Percentiles rank a stretch among this genome's conserved stretches.
These are phyloP conservation scores for Centaurea solstitialis DNA, from an alignment of 129 eudicot genomes.

Conservation along the genomic window DNA sequence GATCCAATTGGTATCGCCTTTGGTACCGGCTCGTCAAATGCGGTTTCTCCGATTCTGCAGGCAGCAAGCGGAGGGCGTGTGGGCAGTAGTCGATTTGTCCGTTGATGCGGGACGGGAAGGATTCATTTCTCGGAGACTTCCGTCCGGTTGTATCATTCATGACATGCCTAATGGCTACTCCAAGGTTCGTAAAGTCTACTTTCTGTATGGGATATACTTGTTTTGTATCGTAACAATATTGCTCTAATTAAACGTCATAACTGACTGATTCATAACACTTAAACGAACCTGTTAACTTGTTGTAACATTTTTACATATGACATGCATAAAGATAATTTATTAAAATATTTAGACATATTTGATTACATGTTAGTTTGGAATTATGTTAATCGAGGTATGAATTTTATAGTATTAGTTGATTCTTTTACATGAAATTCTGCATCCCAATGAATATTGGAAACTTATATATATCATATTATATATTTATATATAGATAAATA, in stretches of 20 bases:
- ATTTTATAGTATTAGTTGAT: constrained; percentile 24
- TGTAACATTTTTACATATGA: background rate
- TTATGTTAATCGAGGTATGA: constrained; percentile 24
- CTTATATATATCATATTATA: too few species aligned
- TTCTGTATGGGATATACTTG: background rate
- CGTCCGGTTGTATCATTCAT: constrained; percentile 81
- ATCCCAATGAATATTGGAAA: constrained; percentile 30
- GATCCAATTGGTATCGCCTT: constrained; percentile 67
- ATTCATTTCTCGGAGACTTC: constrained; percentile 63
- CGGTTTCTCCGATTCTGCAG: constrained; percentile 76
- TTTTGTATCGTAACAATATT: too few species aligned
- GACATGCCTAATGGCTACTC: constrained; percentile 75
- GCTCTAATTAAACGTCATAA: background rate
- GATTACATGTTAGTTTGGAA: background rate
- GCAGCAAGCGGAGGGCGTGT: constrained; percentile 66
- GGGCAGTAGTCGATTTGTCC: constrained; percentile 90
- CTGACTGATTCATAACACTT: too few species aligned
- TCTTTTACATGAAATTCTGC: constrained; percentile 26
- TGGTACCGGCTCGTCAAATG: constrained; percentile 65
- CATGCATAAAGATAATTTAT: too few species aligned
- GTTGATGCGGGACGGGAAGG: constrained; percentile 59
- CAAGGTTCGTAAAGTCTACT: constrained; percentile 43
- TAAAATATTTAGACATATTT: too few species aligned
- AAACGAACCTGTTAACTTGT: too few species aligned
- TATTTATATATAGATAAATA: too few species aligned